Base-by-base conservation (phyloP, 331 rosid genomes). In the Cydonia oblonga region DNA sequence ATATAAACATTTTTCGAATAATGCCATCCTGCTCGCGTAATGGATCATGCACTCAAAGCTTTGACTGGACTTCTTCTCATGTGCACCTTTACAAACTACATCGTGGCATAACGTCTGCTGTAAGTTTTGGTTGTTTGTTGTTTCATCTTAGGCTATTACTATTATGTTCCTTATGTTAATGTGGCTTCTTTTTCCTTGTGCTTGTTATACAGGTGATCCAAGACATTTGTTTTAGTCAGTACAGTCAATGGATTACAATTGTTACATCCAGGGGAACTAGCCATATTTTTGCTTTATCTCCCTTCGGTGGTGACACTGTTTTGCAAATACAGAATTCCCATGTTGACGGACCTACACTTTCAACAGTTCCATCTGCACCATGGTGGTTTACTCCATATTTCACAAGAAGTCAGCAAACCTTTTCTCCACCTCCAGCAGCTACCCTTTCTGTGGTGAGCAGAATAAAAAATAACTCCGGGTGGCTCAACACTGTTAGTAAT, bases 31-130 rank as follows among this genome's bases (percentile, higher is more conserved):
- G 74, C 85, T 75, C 92, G 26, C 84, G 66, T 33, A 88, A 69
- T 62, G 91, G 91, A 76, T 84, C 96, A 15, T 83, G 89, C 68
- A 60, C 83, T 58, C 90, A 80, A 64, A 75, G 79, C 84, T 85
- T 74, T 67, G 91, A 92, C 80, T 83, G 88, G 86, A 86, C 88
- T 74, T 83, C 81, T 78, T 88, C 96, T 49, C 96, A 87, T 57
- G 96, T 83, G 87, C 98, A 88, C 80, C 96, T 92, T 52, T 92
- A 88, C 87, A 92, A 90, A 83, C 96, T 92, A 67, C 96, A 84
- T 77, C 98, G 98, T 73, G 98, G 98, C 87, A 77, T 92, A 86
- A 92, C 98, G 63, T 83, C 96, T 61, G 96, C 96, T 81, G 98
- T 92, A 88, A 33, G 96, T 78, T 62, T 79, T 71, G 38, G 76